Evolutionary conservation across 2,329 filamentous ascomycete species (phyloP), one percentile per base, ranked within the genome.

Genomic region (Epichloe amarillans): DNA sequence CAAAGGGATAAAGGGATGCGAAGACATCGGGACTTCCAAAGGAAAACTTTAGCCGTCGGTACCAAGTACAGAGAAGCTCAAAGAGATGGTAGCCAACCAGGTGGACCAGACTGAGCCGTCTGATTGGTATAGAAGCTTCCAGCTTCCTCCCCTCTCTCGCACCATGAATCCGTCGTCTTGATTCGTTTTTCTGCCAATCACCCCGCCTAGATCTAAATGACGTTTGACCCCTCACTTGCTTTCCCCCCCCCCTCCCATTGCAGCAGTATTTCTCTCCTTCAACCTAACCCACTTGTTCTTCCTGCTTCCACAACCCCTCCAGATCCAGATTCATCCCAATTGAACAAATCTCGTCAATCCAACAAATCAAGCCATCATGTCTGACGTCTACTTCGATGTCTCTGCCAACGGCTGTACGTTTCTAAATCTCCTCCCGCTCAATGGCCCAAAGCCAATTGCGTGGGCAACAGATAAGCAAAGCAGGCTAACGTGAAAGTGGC

Each of bases 381-480:
- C 51, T 47, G 46, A 54, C 46, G 51, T 57, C 44, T 57, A 37
- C 47, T 57, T 57, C 33, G 52, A 56, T 1, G 46, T 57, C 43
- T 50, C 50, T 38, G 52, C 50, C 37, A 39, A 50, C 39, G 50
- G 46, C 42, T 14, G 55, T 57, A 54, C n/a, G 55, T 55, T 44
- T 43, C 3, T 14, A 14, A 26, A 30, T 26, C 7, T 12, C 21
- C 17, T 17, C 12, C 4, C 36, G 23, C 7, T 10, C 41, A 33
- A 26, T 14, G 19, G 19, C 19, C 10, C 7, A 14, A 14, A 35
- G 30, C 15, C 30, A 12, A 14, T 35, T 35, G 43, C n/a, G 30
- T 11, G 10, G 36, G 10, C 12, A 21, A 5, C n/a, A 45, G 19
- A 1, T 1, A 19, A 19, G 19, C 19, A 19, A 19, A 19, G 30